These are phyloP conservation scores for Coriolopsis trogii DNA, from an alignment of 1,284 basidiomycete genomes.

Conservation along the genomic window DNA sequence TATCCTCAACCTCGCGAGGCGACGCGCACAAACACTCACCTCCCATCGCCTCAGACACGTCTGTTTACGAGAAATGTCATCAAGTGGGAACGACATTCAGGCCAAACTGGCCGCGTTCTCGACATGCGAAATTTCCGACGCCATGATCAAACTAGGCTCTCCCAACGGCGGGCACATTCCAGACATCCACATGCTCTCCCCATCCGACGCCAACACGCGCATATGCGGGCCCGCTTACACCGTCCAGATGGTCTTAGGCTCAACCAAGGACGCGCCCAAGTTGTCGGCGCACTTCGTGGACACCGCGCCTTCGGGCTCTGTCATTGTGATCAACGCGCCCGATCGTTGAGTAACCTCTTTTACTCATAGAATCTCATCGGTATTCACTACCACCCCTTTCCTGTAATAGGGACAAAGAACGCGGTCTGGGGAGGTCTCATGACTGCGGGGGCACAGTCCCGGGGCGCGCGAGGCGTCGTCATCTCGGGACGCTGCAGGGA, in stretches of 20 bases:
- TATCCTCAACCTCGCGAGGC: neutral
- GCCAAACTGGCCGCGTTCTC: slow-evolving; percentile 52
- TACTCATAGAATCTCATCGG: neutral
- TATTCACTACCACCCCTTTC: neutral
- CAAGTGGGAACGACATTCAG: slow-evolving; percentile 21
- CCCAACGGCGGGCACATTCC: slow-evolving; percentile 82
- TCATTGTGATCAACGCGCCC: slow-evolving; percentile 83
- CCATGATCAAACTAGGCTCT: slow-evolving; percentile 82
- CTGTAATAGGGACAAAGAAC: slow-evolving; percentile 68
- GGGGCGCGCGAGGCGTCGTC: slow-evolving; percentile 73
- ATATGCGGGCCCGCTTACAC: slow-evolving; percentile 88
- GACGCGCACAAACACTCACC: neutral
- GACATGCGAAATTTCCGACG: slow-evolving; percentile 89
- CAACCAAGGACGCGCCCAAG: slow-evolving; percentile 67
- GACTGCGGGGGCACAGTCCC: slow-evolving; percentile 79
- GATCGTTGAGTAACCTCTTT: slow-evolving; percentile 50
- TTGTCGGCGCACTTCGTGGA: slow-evolving; percentile 85
- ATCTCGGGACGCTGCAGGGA: slow-evolving; percentile 88
- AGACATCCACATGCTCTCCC: slow-evolving; percentile 71
- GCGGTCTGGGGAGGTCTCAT: slow-evolving; percentile 94
- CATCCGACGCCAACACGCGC: slow-evolving; percentile 39
- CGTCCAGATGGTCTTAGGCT: slow-evolving; percentile 80
- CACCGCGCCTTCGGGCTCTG: slow-evolving; percentile 63
- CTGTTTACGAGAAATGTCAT: slow-evolving; percentile 23
- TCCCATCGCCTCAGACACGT: neutral